Base-by-base conservation (phyloP, 257 asterid genomes). In the Lantana camara region DNA sequence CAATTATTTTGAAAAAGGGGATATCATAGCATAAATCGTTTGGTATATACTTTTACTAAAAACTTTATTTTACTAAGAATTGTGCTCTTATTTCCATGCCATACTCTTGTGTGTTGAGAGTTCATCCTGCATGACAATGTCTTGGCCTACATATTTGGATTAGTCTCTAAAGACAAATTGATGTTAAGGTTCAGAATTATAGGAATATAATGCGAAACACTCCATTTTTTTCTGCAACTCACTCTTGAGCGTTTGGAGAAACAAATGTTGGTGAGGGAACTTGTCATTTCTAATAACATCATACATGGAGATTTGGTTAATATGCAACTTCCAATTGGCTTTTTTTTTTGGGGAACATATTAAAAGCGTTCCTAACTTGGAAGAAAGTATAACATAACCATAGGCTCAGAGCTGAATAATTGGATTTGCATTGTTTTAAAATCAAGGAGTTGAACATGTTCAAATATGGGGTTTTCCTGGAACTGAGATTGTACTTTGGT, bases 381-480 rank as follows among this genome's bases (percentile, higher is more conserved):
- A 40, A 15, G 45, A 32, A 19, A 45, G 23, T 16, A 10, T 7
- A 54, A 21, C 46, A 41, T 21, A 17, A 17, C 13, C 20, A 21
- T 27, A 16, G 32, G 12, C 63, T 50, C 24, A 4, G 50, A 14
- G 4, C 16, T 15, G 46, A 30, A 12, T 56, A 61, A 8, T 16
- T 48, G 65, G 51, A 38, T 63, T 71, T 70, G 63, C 15, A 38
- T 20, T 37, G 72, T 37, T 29, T 7, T 34, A 2, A 35, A 29
- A 23, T 37, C 32, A 52, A 63, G 40, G 47, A 50, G 21, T 23
- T 51, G 32, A 34, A 21, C 56, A 11, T 55, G 30, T 42, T 17
- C 46, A 65, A 35, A 42, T 19, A 34, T 4, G 22, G 12, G 19
- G 20, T 9, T 57, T 63, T 57, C 48, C 17, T 63, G 61, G 52